A percentile compares a stretch with the other conserved stretches of the same genome.
Conservation (phyloP, 2,329 filamentous ascomycete genomes). For the Nannizzia gypsea region DNA sequence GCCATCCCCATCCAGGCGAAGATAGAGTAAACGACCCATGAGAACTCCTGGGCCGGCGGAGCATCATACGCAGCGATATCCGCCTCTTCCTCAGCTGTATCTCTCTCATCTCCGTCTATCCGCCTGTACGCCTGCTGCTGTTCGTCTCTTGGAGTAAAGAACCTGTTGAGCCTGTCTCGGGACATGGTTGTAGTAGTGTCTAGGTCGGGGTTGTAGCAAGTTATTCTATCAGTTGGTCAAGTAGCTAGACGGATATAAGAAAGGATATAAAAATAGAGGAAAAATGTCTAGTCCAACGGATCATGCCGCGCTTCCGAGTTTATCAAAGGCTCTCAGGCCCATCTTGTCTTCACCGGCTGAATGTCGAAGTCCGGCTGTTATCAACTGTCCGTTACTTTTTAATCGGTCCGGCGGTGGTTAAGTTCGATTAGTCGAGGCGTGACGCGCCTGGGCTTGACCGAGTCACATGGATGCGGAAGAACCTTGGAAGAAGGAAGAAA, state of each 20-base stretch:
- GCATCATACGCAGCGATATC: conserved; percentile 22
- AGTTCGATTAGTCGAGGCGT: not conserved
- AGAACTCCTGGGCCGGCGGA: conserved; percentile 43
- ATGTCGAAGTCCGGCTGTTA: not conserved
- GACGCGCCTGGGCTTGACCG: not conserved
- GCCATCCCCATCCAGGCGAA: conserved; percentile 78
- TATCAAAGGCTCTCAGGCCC: not conserved
- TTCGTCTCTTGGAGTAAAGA: conserved; percentile 20
- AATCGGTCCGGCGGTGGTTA: not conserved
- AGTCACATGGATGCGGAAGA: not conserved
- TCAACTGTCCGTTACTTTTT: no score
- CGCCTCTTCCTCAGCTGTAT: conserved; percentile 17
- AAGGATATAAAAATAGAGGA: not conserved
- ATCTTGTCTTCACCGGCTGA: not conserved
- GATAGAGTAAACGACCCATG: conserved; percentile 73
- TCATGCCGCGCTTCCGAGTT: not conserved
- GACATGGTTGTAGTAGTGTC: conserved; percentile 6
- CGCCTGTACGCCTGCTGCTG: conserved; percentile 21
- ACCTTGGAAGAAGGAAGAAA: no score
- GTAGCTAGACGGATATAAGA: not conserved
- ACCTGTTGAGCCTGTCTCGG: conserved; percentile 28
- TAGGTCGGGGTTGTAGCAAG: no score
- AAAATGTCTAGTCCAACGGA: not conserved
- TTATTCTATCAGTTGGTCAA: not conserved
- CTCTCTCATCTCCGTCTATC: conserved; percentile 15